Base-by-base conservation (phyloP, 495 filamentous ascomycete genomes). In the Xylaria curta region DNA sequence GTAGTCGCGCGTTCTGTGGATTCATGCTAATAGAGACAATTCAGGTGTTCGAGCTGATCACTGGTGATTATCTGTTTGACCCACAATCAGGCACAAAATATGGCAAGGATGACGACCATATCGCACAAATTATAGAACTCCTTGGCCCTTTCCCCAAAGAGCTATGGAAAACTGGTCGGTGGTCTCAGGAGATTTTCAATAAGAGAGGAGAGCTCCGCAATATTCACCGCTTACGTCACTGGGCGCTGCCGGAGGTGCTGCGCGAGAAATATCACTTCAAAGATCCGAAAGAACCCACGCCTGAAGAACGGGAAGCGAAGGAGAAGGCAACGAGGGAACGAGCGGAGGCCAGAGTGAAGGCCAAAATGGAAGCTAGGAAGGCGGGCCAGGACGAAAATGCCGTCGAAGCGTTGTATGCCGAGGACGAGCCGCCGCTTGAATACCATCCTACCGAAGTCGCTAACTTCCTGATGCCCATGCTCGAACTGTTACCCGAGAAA, bases 61-160 rank as follows among this genome's bases (percentile, higher is more conserved):
- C 96, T 15, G 96, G 96, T 74, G 96, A 99, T 83, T 99, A 98
- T 79, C 90, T 99, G 56, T 99, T 99, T 82, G 96, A 99, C 76
- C 96, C 96, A 1, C 96, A 99, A 82, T 98, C 96, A 6, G 96
- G 96, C 65, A 98, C 97, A 26, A 98, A 98, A 81, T 99, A 99
- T 78, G 96, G 96, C 78, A 99, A 99, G 85, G 96, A 99, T 80
- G 96, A 99, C 82, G 96, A 99, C 81, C 96, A 99, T 83, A 99
- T 98, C 54, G 96, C 96, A 3, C 96, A 99, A 80, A 98, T 99
- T 77, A 98, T 99, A 81, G 96, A 99, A 80, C 90, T 99, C 42
- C 89, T 99, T 10, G 96, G 96, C 26, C 89, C 90, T 24, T 98
- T 99, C 80, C 95, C 96, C 58, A 96, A 96, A 77, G 91, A 93